These are phyloP conservation scores for Phytophthora tubulina DNA, from an alignment of 352 stramenopile species.

Conservation along the genomic window DNA sequence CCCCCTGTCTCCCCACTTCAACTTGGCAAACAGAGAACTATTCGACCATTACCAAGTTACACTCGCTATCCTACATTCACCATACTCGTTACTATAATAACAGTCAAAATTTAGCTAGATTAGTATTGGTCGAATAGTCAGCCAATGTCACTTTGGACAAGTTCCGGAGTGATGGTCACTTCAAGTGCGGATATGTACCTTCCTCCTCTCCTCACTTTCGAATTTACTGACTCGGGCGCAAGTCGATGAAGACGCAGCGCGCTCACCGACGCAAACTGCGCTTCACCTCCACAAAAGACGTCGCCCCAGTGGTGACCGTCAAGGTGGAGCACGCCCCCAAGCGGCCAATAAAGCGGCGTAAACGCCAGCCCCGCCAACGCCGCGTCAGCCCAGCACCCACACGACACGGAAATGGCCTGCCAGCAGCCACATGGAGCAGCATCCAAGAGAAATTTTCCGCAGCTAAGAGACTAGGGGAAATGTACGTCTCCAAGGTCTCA, in stretches of 20 bases:
- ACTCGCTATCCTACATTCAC: too few species aligned
- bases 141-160: background rate
- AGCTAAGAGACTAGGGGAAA: slow-evolving; percentile 61
- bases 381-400: slow-evolving; percentile 17
- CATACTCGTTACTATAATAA: too few species aligned
- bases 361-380: slow-evolving; percentile 27
- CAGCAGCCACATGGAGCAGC: slow-evolving; percentile 40
- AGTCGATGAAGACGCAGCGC: slow-evolving; percentile 39
- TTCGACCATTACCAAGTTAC: slow-evolving; percentile 1
- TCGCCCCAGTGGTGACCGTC: slow-evolving; percentile 19
- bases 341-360: slow-evolving; percentile 33
- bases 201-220: slow-evolving; percentile 37
- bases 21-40: slow-evolving; percentile 28
- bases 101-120: background rate
- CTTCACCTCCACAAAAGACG: slow-evolving; percentile 30
- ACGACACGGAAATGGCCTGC: slow-evolving; percentile 14
- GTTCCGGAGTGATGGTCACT: slow-evolving; percentile 37
- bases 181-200: slow-evolving; percentile 22
- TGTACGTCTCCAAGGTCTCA: slow-evolving; percentile 39
- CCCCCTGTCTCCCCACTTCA: slow-evolving; percentile 26
- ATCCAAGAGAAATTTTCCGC: slow-evolving; percentile 51
- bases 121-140: slow-evolving; percentile 14
- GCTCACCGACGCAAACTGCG: slow-evolving; percentile 39
- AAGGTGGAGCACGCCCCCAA: slow-evolving; percentile 25
- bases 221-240: slow-evolving; percentile 32